Evolutionary conservation across 345 rosid genomes (phyloP).

Genomic region (Pistacia vera): DNA sequence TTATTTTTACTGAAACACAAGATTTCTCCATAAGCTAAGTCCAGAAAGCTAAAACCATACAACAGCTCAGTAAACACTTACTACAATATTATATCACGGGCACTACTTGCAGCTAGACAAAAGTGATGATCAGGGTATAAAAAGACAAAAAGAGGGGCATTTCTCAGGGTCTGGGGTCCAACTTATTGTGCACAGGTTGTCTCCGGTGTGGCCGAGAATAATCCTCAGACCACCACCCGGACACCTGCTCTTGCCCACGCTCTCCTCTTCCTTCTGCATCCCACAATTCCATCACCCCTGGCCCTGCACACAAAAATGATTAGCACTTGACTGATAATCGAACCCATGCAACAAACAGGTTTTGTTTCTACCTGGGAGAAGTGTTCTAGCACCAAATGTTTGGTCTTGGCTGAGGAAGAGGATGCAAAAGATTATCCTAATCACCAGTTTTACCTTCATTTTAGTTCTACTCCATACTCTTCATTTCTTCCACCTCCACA

Average conservation of each 20-base stretch:
- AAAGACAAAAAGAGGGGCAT: neutral
- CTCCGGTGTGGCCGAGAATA: conserved; percentile 19
- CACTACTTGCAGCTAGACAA: neutral
- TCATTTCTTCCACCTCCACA: conserved; percentile 10
- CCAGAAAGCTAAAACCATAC: no score
- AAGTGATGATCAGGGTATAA: no score
- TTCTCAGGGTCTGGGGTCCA: conserved; percentile 37
- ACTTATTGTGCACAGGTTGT: conserved; percentile 28
- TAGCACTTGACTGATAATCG: neutral
- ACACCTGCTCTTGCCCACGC: neutral
- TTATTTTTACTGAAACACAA: no score
- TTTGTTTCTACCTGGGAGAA: conserved; percentile 12
- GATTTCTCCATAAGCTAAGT: no score
- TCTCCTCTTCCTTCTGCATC: neutral
- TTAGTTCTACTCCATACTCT: conserved; percentile 14
- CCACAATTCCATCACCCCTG: conserved; percentile 11
- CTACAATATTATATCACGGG: neutral
- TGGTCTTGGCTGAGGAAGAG: conserved; percentile 13
- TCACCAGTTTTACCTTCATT: conserved; percentile 19
- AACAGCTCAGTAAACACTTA: neutral
- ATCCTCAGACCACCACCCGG: conserved; percentile 33
- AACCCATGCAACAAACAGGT: neutral
- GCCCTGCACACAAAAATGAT: conserved; percentile 16
- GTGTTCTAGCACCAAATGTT: conserved; percentile 23
- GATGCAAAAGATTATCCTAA: conserved; percentile 22